Percentiles rank a stretch among this genome's conserved stretches.
Conservation (phyloP, 2,329 filamentous ascomycete species). For the Talaromyces amestolkiae region DNA sequence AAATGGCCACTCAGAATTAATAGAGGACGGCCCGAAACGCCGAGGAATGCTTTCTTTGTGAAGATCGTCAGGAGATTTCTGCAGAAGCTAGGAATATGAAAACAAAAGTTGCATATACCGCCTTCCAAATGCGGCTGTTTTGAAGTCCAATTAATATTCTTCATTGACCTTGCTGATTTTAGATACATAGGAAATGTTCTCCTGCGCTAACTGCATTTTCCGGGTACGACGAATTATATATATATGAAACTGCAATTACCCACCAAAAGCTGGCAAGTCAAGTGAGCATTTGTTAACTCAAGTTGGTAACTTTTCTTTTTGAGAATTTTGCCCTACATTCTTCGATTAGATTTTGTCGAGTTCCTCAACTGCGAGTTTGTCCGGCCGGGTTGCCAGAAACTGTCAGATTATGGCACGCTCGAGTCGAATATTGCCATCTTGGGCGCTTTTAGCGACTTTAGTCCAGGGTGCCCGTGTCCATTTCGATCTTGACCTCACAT, state of each 20-base stretch:
- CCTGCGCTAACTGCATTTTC: neutral
- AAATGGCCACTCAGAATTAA: neutral
- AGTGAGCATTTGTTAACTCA: neutral
- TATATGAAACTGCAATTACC: constrained; percentile 8
- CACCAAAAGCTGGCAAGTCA: neutral
- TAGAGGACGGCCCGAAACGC: neutral
- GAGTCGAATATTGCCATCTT: neutral
- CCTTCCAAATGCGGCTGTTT: constrained; percentile 9
- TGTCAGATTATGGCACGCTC: neutral
- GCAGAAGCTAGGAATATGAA: neutral
- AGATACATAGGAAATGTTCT: neutral
- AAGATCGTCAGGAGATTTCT: neutral
- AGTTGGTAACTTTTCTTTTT: neutral
- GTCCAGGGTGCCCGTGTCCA: constrained; percentile 15
- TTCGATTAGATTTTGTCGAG: neutral
- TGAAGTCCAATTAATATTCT: neutral
- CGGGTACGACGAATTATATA: neutral
- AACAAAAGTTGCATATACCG: constrained; percentile 10
- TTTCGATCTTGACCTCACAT: constrained; percentile 22
- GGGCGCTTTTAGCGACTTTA: constrained; percentile 1
- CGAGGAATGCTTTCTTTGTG: constrained; percentile 10
- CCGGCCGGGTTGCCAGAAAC: neutral
- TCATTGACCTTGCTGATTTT: neutral
- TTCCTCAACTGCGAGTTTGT: neutral
- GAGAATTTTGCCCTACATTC: neutral